These are phyloP conservation scores for Entophlyctis helioformis DNA, from an alignment of 192 early-diverging fungal genomes.

Conservation along the genomic window DNA sequence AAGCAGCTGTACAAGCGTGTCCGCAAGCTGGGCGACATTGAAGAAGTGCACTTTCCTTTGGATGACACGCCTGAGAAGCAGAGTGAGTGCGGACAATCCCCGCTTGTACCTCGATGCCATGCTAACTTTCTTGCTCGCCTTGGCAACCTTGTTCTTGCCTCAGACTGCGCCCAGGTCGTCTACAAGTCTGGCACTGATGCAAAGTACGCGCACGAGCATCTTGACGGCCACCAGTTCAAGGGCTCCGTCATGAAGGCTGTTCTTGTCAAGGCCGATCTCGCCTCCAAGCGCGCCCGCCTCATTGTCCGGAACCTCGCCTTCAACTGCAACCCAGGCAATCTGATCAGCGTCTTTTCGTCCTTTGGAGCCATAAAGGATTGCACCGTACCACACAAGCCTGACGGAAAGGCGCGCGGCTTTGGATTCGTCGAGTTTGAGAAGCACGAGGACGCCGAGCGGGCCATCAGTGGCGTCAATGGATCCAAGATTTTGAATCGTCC, in stretches of 20 bases:
- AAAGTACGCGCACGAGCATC: slow-evolving; percentile 37
- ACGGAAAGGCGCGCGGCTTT: slow-evolving; percentile 74
- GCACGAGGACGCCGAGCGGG: slow-evolving; percentile 54
- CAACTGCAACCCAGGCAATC: slow-evolving; percentile 32
- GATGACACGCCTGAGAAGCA: slow-evolving; percentile 28
- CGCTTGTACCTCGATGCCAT: no score
- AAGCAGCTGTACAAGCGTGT: slow-evolving; percentile 69
- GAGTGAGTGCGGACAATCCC: slow-evolving; percentile 13
- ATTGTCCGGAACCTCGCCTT: slow-evolving; percentile 84
- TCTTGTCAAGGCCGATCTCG: no score
- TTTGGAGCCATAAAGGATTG: slow-evolving; percentile 61
- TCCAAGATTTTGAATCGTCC: slow-evolving; percentile 53
- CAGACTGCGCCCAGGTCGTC: slow-evolving; percentile 30
- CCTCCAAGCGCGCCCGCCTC: slow-evolving; percentile 59
- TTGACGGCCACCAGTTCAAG: slow-evolving; percentile 70
- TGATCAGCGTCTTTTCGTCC: slow-evolving; percentile 50
- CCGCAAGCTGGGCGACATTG: slow-evolving; percentile 44
- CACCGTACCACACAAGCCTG: slow-evolving; percentile 60
- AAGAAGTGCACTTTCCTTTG: slow-evolving; percentile 53
- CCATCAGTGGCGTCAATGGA: slow-evolving; percentile 61
- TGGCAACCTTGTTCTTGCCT: no score
- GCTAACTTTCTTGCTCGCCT: no score
- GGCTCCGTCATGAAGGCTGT: slow-evolving; percentile 35
- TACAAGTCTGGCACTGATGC: slow-evolving; percentile 33
- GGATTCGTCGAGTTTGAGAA: slow-evolving; percentile 79